These are phyloP conservation scores for Puccinia polysora DNA, from an alignment of 1,284 basidiomycete genomes.

Conservation along the genomic window DNA sequence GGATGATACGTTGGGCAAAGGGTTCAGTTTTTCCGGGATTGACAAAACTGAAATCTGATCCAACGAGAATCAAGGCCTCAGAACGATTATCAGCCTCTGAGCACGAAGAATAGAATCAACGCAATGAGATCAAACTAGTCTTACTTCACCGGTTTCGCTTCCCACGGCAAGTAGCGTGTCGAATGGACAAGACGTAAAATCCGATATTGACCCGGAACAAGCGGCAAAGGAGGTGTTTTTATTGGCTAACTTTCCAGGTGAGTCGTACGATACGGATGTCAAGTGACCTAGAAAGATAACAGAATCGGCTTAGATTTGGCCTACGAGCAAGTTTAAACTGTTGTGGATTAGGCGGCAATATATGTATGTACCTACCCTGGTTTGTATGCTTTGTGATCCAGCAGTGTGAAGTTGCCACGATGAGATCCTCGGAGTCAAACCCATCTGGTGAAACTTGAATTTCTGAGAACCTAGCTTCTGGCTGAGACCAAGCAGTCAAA, in stretches of 20 bases:
- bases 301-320: too few relatives aligned
- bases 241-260: slow-evolving; percentile 47
- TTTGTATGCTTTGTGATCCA: slow-evolving; percentile 78
- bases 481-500: background rate
- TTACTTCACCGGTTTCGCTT: slow-evolving; percentile 46
- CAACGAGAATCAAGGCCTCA: background rate
- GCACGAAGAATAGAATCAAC: background rate
- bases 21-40: slow-evolving; percentile 25
- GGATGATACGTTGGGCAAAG: background rate
- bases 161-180: slow-evolving; percentile 47
- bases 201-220: slow-evolving; percentile 44
- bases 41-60: slow-evolving; percentile 23
- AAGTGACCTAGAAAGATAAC: slow-evolving; percentile 48
- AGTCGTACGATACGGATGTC: slow-evolving; percentile 46
- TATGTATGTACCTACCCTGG: too few relatives aligned
- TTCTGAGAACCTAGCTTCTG: slow-evolving; percentile 26
- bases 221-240: slow-evolving; percentile 45
- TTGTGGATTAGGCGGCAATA: too few relatives aligned
- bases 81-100: background rate
- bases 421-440: slow-evolving; percentile 25
- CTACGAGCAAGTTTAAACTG: too few relatives aligned
- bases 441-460: slow-evolving; percentile 15
- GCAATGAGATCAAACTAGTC: background rate
- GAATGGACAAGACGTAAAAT: slow-evolving; percentile 47
- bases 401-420: slow-evolving; percentile 18